These are phyloP conservation scores for Isabelozyma heimii DNA, from an alignment of 805 yeast species.

Conservation along the genomic window DNA sequence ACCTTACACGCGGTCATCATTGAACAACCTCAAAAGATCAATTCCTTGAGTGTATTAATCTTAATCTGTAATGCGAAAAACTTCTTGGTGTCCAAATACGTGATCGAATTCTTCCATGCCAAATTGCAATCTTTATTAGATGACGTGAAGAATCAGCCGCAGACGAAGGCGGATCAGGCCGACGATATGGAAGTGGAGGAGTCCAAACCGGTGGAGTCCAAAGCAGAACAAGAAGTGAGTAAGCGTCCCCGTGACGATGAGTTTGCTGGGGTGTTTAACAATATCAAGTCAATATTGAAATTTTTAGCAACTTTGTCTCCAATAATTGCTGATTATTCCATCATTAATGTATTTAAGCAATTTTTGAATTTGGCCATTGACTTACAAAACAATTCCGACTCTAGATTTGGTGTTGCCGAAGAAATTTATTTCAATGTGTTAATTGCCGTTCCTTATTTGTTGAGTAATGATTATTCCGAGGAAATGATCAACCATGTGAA, in stretches of 20 bases:
- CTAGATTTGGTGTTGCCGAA: constrained; percentile 62
- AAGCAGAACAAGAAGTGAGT: constrained; percentile 15
- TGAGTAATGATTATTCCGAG: constrained; percentile 38
- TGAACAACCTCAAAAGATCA: constrained; percentile 91
- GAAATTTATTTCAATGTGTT: constrained; percentile 62
- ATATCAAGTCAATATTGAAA: constrained; percentile 67
- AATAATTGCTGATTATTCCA: constrained; percentile 48
- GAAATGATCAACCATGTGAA: constrained; percentile 34
- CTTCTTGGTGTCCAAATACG: constrained; percentile 62
- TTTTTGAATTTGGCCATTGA: constrained; percentile 56
- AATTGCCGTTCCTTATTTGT: constrained; percentile 63
- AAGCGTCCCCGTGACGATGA: constrained; percentile 14
- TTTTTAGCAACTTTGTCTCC: constrained; percentile 67
- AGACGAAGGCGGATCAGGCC: too few relatives aligned
- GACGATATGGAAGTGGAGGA: constrained; percentile 6
- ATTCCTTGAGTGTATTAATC: constrained; percentile 65
- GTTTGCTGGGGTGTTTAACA: constrained; percentile 63
- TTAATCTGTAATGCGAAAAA: constrained; percentile 63
- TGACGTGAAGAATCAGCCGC: constrained; percentile 5
- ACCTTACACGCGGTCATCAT: constrained; percentile 66
- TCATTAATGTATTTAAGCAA: constrained; percentile 45
- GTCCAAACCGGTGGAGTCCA: constrained; percentile 5
- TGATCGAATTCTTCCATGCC: constrained; percentile 66
- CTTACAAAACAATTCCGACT: constrained; percentile 37
- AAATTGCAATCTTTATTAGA: constrained; percentile 58